phyloP scores from a whole-genome alignment of 2,329 filamentous ascomycete species.

The Fusarium hostae region DNA sequence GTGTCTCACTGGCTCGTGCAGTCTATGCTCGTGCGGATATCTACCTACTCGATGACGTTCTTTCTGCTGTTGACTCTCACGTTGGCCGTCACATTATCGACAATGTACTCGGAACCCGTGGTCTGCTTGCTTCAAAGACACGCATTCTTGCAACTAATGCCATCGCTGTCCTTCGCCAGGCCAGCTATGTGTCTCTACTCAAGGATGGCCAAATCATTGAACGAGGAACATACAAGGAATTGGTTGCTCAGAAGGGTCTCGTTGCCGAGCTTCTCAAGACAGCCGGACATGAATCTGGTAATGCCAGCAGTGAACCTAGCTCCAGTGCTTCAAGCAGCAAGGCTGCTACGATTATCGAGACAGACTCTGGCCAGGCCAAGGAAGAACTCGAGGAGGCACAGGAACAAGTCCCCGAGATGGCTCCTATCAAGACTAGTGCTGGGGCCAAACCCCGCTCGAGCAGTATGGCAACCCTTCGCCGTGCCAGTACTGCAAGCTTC shows the following conservation, averaged over 20 bases:
- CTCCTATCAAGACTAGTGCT: constrained; percentile 72
- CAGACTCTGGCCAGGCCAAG: constrained; percentile 64
- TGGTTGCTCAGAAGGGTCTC: constrained; percentile 93
- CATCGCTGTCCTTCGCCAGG: constrained; percentile 88
- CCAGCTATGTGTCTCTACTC: constrained; percentile 87
- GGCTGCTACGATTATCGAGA: constrained; percentile 67
- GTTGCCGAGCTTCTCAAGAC: constrained; percentile 86
- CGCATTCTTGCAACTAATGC: constrained; percentile 95
- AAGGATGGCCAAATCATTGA: constrained; percentile 86
- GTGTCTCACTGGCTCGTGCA: constrained; percentile 88
- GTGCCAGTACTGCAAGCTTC: constrained; percentile 93
- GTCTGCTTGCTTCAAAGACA: constrained; percentile 85
- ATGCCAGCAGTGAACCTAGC: constrained; percentile 52
- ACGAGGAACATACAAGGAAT: constrained; percentile 87
- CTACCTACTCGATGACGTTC: constrained; percentile 91
- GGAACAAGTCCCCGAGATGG: constrained; percentile 79
- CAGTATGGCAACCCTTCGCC: constrained; percentile 84
- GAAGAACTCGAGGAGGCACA: constrained; percentile 81
- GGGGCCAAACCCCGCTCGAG: constrained; percentile 68
- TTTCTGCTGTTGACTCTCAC: constrained; percentile 98
- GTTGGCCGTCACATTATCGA: constrained; percentile 96
- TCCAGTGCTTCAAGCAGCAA: constrained; percentile 62
- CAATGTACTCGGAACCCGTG: constrained; percentile 87
- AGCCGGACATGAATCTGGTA: constrained; percentile 68
- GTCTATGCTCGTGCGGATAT: constrained; percentile 98